A percentile compares a stretch with the other conserved stretches of the same genome.
phyloP scores from a whole-genome alignment of 2,329 filamentous ascomycete species.

The Drechslerella coelobrocha region DNA sequence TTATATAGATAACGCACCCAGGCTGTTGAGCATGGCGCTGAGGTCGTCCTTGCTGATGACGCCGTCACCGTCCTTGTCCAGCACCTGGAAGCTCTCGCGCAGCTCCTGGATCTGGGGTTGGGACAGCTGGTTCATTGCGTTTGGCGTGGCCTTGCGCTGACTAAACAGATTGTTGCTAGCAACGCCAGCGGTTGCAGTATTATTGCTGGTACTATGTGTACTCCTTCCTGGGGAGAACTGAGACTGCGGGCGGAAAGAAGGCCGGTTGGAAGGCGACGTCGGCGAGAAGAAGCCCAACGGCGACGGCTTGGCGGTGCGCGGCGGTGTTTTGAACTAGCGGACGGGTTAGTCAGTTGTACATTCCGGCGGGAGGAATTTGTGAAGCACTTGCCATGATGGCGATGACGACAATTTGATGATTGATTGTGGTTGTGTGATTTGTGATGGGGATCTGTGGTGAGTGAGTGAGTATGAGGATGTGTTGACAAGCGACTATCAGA shows the following conservation, averaged over 20 bases:
- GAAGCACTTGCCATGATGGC: neutral
- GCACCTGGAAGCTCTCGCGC: conserved; percentile 89
- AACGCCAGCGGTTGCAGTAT: no score
- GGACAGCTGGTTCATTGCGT: conserved; percentile 67
- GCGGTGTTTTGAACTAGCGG: conserved; percentile 47
- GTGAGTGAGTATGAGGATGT: conserved; percentile 7
- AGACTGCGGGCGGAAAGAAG: conserved; percentile 17
- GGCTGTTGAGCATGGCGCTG: conserved; percentile 81
- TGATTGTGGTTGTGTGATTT: neutral
- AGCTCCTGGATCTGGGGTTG: conserved; percentile 83
- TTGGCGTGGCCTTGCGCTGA: conserved; percentile 63
- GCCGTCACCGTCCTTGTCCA: conserved; percentile 88
- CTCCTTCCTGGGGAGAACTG: conserved; percentile 46
- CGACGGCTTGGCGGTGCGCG: conserved; percentile 54
- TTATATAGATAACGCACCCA: conserved; percentile 65
- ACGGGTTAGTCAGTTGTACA: neutral
- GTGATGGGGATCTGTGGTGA: conserved; percentile 12
- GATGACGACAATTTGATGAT: neutral
- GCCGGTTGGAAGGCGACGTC: conserved; percentile 30
- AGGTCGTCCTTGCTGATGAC: conserved; percentile 82
- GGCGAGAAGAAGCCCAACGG: conserved; percentile 52
- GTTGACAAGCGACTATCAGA: no score
- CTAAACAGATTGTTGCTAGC: conserved; percentile 51
- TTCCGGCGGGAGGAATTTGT: conserved; percentile 2
- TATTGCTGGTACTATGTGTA: conserved; percentile 9